A percentile compares a stretch with the other conserved stretches of the same genome.
These are phyloP conservation scores for Diplodia seriata DNA, from an alignment of 2,329 filamentous ascomycete species.

Conservation along the genomic window DNA sequence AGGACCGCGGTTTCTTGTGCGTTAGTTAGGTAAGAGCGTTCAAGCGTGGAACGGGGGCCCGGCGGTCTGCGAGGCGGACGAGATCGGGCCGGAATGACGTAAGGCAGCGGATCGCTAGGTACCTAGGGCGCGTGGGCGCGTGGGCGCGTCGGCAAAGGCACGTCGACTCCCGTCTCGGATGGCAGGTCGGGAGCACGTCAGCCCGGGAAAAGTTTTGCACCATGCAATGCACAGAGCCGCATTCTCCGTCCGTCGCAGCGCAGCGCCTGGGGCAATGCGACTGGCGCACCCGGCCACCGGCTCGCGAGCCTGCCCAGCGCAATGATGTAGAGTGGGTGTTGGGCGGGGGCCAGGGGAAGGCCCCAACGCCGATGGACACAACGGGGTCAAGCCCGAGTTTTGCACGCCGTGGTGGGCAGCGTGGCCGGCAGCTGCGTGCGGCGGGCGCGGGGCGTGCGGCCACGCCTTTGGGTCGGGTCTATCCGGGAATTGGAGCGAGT, in stretches of 20 bases:
- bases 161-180: not conserved
- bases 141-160: not conserved
- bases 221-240: slow-evolving; percentile 1
- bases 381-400: slow-evolving; percentile 4
- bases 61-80: slow-evolving; percentile 6
- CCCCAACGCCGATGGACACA: not conserved
- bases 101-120: not conserved
- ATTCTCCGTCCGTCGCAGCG: no score
- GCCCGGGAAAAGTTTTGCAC: slow-evolving; percentile 13
- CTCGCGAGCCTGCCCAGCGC: not conserved
- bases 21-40: not conserved
- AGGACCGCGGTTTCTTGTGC: not conserved
- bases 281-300: not conserved
- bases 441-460: not conserved
- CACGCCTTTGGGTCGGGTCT: not conserved
- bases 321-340: slow-evolving; percentile 17
- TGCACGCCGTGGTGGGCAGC: not conserved
- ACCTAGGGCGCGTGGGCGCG: no score
- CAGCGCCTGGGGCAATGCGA: not conserved
- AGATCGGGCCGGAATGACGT: slow-evolving; percentile 21
- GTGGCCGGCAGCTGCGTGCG: not conserved
- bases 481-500: slow-evolving; percentile 1
- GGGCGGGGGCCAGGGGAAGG: slow-evolving; percentile 6
- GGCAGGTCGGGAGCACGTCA: slow-evolving; percentile 2
- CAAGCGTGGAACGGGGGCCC: slow-evolving; percentile 5